Evolutionary conservation across 306 rosid species (phyloP), one percentile per base, ranked within the genome.

Genomic region (Ormosia semicastrata): DNA sequence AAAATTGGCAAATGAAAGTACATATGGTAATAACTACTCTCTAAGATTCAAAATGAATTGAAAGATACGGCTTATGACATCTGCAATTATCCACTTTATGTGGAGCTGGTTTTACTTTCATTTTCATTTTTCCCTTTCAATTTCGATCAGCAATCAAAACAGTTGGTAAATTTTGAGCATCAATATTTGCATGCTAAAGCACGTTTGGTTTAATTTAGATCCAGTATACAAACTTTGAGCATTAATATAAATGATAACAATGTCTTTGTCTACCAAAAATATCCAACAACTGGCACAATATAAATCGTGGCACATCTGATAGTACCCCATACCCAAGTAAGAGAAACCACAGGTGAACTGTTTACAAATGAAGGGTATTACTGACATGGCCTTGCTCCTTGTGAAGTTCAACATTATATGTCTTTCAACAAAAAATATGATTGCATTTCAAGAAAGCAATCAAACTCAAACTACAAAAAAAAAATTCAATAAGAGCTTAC

Each of bases 401-500:
- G 63, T 59, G 56, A 65, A 54, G 32, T 57, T 54, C 77, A 54
- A 64, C 41, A 44, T 33, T 8, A 36, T 7, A 37, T 32, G 18
- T 18, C 70, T 65, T 81, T 57, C 30, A 24, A 75, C 40, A 32
- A 69, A 59, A 81, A 44, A 0, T 8, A 49, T 41, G n/a, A 33
- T 71, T 17, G 37, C 76, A 66, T 77, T 49, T 71, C 9, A 59
- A 5, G 47, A 72, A 65, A 59, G 18, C 33, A 66, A 53, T 81
- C 62, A 71, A 57, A 47, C n/a, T 50, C 71, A 79, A 75, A 77
- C 71, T 15, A 24, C 52, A 0, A 66, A 82, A 69, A 29, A 29
- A 3, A 6, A 71, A 8, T 52, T 66, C 64, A 43, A 32, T 4
- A 46, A 71, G 53, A 73, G 57, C 80, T 85, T 85, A 92, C 99